phyloP scores from a whole-genome alignment of 2,329 filamentous ascomycete genomes.

The Diplodia intermedia region DNA sequence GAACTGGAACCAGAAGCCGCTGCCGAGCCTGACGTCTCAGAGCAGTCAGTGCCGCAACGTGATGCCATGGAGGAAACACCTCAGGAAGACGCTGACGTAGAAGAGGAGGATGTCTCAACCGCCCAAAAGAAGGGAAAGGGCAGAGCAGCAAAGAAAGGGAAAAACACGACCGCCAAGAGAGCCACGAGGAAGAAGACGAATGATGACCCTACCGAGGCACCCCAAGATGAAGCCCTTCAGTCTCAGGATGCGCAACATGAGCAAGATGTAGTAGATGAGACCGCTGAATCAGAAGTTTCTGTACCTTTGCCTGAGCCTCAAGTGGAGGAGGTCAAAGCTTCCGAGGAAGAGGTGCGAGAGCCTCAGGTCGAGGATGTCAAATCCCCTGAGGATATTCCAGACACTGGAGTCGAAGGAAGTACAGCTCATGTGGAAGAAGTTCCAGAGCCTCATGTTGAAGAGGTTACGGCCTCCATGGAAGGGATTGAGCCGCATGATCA shows the following conservation, averaged over 20 bases:
- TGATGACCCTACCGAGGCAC: neutral
- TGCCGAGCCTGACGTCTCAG: constrained; percentile 35
- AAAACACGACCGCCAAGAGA: neutral
- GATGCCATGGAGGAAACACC: constrained; percentile 38
- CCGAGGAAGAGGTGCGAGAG: neutral
- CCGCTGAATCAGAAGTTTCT: neutral
- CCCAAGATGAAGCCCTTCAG: neutral
- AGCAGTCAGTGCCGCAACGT: constrained; percentile 36
- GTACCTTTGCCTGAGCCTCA: neutral
- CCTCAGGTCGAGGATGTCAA: neutral
- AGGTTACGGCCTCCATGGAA: neutral
- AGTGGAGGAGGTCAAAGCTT: neutral
- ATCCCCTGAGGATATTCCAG: neutral
- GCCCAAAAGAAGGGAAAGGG: constrained; percentile 24
- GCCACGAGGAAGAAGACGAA: neutral
- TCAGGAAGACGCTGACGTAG: constrained; percentile 10
- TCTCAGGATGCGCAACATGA: neutral
- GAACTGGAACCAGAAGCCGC: constrained; percentile 34
- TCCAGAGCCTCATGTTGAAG: neutral
- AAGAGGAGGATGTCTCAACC: neutral
- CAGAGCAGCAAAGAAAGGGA: constrained; percentile 25
- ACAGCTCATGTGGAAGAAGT: neutral
- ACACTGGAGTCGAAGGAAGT: neutral
- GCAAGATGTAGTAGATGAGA: neutral
- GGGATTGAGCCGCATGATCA: neutral